These are phyloP conservation scores for Blastosporella zonata DNA, from an alignment of 1,284 basidiomycete species.

Conservation along the genomic window DNA sequence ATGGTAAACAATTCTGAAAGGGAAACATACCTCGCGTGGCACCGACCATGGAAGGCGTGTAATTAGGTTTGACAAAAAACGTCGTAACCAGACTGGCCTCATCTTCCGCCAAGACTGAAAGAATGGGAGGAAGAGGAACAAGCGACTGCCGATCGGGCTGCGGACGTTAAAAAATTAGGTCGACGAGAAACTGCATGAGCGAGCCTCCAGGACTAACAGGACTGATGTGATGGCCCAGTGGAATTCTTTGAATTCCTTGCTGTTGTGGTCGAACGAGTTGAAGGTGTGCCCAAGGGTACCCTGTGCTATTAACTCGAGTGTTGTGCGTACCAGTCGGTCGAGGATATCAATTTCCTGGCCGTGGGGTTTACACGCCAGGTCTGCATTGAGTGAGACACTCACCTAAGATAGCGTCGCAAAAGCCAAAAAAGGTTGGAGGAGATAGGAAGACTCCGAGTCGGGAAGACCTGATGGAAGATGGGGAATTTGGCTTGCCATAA, in stretches of 20 bases:
- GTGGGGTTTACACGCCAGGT: slow-evolving; percentile 18
- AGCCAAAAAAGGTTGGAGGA: too few relatives aligned
- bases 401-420: too few relatives aligned
- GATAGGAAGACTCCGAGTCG: too few relatives aligned
- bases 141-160: slow-evolving; percentile 23
- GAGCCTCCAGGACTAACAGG: slow-evolving; percentile 9
- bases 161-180: not conserved
- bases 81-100: slow-evolving; percentile 24
- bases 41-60: slow-evolving; percentile 23
- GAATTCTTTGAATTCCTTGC: slow-evolving; percentile 26
- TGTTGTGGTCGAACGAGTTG: slow-evolving; percentile 29
- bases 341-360: slow-evolving; percentile 29
- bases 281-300: slow-evolving; percentile 39
- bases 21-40: slow-evolving; percentile 17
- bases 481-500: too few relatives aligned
- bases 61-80: slow-evolving; percentile 15
- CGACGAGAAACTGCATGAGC: not conserved
- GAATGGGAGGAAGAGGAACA: slow-evolving; percentile 27
- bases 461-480: too few relatives aligned
- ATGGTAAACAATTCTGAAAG: not conserved
- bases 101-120: slow-evolving; percentile 25
- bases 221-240: slow-evolving; percentile 21
- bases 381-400: slow-evolving; percentile 18
- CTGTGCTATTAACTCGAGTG: slow-evolving; percentile 39
- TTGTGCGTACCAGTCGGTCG: slow-evolving; percentile 31